Percentiles rank a stretch among this genome's conserved stretches.
phyloP scores from a whole-genome alignment of 139 green algal species.

The Haematococcus lacustris region DNA sequence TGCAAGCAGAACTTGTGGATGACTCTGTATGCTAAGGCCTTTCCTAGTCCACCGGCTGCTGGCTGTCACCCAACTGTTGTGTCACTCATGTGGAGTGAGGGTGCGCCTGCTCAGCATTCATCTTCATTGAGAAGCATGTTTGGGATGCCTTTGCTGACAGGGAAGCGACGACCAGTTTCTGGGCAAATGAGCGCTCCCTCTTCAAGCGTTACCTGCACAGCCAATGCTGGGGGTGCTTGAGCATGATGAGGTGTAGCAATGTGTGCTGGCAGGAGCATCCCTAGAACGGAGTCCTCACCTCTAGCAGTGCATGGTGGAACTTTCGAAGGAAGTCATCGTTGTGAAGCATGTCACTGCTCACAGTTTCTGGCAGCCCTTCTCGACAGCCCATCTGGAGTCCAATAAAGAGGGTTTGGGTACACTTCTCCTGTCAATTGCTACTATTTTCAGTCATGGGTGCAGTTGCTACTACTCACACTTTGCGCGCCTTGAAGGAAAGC shows the following conservation, averaged over 20 bases:
- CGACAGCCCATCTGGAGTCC: conserved; percentile 22
- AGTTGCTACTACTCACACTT: conserved; percentile 38
- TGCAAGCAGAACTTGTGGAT: too few species aligned
- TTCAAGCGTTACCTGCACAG: conserved; percentile 54
- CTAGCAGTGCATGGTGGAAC: conserved; percentile 81
- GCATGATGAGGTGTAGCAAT: not conserved
- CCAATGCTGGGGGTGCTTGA: not conserved
- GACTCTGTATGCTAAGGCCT: too few species aligned
- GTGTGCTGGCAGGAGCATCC: not conserved
- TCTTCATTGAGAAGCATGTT: conserved; percentile 89
- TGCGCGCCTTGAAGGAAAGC: conserved; percentile 71
- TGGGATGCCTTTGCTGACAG: conserved; percentile 74
- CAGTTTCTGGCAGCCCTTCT: conserved; percentile 51
- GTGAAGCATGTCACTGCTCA: conserved; percentile 52
- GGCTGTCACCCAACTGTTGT: too few species aligned
- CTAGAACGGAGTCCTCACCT: conserved; percentile 36
- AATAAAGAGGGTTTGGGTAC: not conserved
- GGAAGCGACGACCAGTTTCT: conserved; percentile 76
- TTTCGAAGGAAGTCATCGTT: conserved; percentile 55
- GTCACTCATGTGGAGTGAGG: too few species aligned
- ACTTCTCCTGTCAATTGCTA: not conserved
- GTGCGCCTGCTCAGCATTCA: conserved; percentile 75
- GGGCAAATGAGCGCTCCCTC: conserved; percentile 74
- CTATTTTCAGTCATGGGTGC: too few species aligned
- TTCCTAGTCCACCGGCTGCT: too few species aligned